Evolutionary conservation across 768 basidiomycete species (phyloP), one percentile per base, ranked within the genome.

Genomic region (Lentinula sp.): DNA sequence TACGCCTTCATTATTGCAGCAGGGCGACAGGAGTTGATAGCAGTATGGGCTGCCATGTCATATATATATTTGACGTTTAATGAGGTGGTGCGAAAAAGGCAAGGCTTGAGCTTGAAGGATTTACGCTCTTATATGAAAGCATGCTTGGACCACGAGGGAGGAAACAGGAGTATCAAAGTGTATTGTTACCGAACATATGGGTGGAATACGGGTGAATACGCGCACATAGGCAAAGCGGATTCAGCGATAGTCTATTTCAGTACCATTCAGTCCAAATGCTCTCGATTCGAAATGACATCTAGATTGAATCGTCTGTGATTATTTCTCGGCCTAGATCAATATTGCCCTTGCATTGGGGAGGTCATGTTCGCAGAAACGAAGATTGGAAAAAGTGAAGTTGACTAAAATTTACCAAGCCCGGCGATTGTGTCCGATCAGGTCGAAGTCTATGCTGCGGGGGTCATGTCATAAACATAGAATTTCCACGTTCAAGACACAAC

Each of bases 121-220:
- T 37, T 28, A 21, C 10, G 15, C 11, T 49, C 31, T 45, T 59
- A 50, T 48, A 46, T 50, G n/a, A 48, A 37, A 40, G 48, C 57
- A 59, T 37, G 57, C 57, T 37, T 50, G 57, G 16, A 23, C 9
- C 57, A 59, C 57, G 57, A 59, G 57, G 57, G 37, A 23, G 31
- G 3, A 37, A 37, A 39, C 11, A 15, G 39, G 16, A 37, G 54
- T 13, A 13, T 8, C 7, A 31, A 28, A 56, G 37, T 43, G 18
- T n/a, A 57, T 57, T 59, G 31, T 35, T 49, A 48, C 57, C 46
- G 32, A 49, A n/a, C 43, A 7, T 43, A 37, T 37, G 54, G 54
- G 18, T 55, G 35, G 21, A 35, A 13, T n/a, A 40, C 10, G 39
- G 23, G 31, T 42, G 37, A 28, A 40, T 43, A 18, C 34, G 55